phyloP scores from a whole-genome alignment of 2,329 filamentous ascomycete species.

The Hymenoscyphus albidus region DNA sequence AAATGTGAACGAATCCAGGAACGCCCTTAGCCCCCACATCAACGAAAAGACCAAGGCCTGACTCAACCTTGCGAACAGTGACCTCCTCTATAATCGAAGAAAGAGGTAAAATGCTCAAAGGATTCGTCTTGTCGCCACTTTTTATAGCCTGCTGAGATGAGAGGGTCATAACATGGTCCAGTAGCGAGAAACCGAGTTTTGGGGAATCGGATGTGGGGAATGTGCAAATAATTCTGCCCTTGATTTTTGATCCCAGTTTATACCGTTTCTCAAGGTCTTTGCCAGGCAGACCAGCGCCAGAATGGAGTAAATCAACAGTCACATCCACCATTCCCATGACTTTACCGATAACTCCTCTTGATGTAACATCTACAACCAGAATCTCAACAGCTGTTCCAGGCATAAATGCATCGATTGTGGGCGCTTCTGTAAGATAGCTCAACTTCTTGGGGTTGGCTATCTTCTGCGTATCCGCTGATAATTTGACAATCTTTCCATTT shows the following conservation, averaged over 20 bases:
- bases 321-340: conserved; percentile 88
- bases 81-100: conserved; percentile 76
- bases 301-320: conserved; percentile 87
- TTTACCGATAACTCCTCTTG: conserved; percentile 78
- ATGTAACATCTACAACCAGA: conserved; percentile 70
- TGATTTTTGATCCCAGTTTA: conserved; percentile 79
- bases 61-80: conserved; percentile 74
- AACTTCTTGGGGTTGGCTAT: conserved; percentile 62
- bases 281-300: conserved; percentile 66
- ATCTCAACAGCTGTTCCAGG: conserved; percentile 89
- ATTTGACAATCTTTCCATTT: conserved; percentile 79
- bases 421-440: conserved; percentile 67
- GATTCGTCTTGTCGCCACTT: conserved; percentile 43
- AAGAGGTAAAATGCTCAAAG: conserved; percentile 59
- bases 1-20: conserved; percentile 91
- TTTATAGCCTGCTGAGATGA: conserved; percentile 41
- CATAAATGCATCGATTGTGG: conserved; percentile 83
- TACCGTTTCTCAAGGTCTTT: conserved; percentile 72
- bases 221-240: conserved; percentile 82
- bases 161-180: conserved; percentile 77
- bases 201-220: conserved; percentile 75
- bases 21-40: conserved; percentile 64
- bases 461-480: conserved; percentile 70
- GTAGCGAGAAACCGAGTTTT: conserved; percentile 82
- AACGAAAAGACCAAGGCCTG: conserved; percentile 76